Evolutionary conservation across 805 yeast genomes (phyloP), one percentile per base, ranked within the genome.

Genomic region (Isabelozyma pseudorhagii): DNA sequence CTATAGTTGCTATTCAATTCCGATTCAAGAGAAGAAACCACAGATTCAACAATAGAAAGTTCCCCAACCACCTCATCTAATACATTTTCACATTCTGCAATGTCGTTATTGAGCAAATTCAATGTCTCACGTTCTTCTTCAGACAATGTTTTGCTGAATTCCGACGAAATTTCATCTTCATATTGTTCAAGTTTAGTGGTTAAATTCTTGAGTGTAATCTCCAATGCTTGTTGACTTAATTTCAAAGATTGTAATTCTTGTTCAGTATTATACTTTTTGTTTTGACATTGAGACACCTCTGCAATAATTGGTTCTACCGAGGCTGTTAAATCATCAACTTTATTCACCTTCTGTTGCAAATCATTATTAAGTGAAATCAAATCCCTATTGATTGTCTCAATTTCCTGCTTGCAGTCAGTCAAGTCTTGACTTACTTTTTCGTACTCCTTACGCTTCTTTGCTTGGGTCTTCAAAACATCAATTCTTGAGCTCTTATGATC

Each of bases 401-500:
- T 69, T 21, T 70, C 58, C 3, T 59, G 50, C 42, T 66, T 64
- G 36, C 83, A 58, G 7, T 66, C 65, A 5, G 63, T 60, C 28
- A 84, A 62, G 15, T 75, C 71, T 5, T 57, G 62, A 34, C 72
- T 74, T 6, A 74, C 50, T 15, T 55, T 53, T n/a, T 64, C 74
- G 14, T 78, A 69, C 41, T 82, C 83, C 3, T 66, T 63, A 40
- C 72, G 78, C 62, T 86, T 82, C 48, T 70, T 75, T 11, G 79
- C 74, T 54, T 87, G 77, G 11, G 69, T 62, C 47, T 82, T 82
- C 58, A 89, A 73, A 2, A 85, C 80, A 56, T 90, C 96, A 44
- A 92, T 67, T 57, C 96, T 77, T 0, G 90, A 85, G 46, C 71
- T 60, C 51, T 80, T 80, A 56, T 76, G 79, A 57, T 89, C 94